Evolutionary conservation across 805 yeast genomes (phyloP).

Genomic region (Candida xiaguanensis): DNA sequence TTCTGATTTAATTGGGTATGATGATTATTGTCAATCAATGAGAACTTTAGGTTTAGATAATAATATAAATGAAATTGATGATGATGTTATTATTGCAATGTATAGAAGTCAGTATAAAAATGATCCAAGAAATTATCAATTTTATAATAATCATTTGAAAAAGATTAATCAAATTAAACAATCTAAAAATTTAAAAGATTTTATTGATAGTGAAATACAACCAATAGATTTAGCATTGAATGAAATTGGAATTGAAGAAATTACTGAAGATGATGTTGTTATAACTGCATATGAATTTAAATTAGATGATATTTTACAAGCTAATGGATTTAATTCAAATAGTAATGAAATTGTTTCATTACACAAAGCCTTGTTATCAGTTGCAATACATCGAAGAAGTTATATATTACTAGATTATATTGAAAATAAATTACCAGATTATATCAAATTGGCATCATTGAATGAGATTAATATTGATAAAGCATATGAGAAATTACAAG

Average conservation of each 20-base stretch:
- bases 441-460: constrained; percentile 11
- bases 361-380: constrained; percentile 57
- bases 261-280: constrained; percentile 58
- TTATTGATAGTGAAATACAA: constrained; percentile 27
- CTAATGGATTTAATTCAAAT: constrained; percentile 23
- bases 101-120: constrained; percentile 26
- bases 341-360: constrained; percentile 37
- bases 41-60: constrained; percentile 25
- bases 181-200: constrained; percentile 19
- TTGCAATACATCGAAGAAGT: constrained; percentile 58
- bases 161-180: constrained; percentile 24
- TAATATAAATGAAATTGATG: constrained; percentile 22
- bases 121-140: constrained; percentile 36
- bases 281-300: constrained; percentile 71
- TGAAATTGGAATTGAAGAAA: constrained; percentile 37
- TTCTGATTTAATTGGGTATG: constrained; percentile 26
- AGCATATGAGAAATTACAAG: constrained; percentile 43
- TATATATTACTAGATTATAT: constrained; percentile 54
- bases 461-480: constrained; percentile 13
- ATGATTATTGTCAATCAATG: constrained; percentile 32
- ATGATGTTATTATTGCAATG: constrained; percentile 31
- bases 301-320: constrained; percentile 44
- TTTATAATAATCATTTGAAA: constrained; percentile 27
- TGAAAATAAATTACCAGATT: constrained; percentile 38
- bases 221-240: constrained; percentile 32